Percentiles rank a stretch among this genome's conserved stretches.
Evolutionary conservation across 495 filamentous ascomycete genomes (phyloP).

Genomic region (Penicillium waksmanii): DNA sequence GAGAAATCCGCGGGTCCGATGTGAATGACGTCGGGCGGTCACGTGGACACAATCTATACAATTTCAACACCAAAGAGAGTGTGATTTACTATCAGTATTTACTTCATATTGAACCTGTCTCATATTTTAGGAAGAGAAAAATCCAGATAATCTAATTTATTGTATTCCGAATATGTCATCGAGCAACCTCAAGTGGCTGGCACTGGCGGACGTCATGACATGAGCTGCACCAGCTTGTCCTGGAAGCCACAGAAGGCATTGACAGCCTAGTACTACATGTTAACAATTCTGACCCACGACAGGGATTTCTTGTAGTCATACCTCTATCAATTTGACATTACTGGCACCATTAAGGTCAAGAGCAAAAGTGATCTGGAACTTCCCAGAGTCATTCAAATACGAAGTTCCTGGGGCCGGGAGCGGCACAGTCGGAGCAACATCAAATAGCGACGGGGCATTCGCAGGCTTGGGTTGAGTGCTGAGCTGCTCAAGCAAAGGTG

Average conservation of each 20-base stretch:
- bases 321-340: slow-evolving; percentile 56
- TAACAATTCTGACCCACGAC: neutral
- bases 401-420: slow-evolving; percentile 21
- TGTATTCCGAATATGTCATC: neutral
- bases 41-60: slow-evolving; percentile 24
- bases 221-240: slow-evolving; percentile 51
- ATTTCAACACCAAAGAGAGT: neutral
- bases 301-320: slow-evolving; percentile 21
- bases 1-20: slow-evolving; percentile 21
- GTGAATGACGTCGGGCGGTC: slow-evolving; percentile 32
- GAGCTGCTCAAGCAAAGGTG: slow-evolving; percentile 52
- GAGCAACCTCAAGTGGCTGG: neutral
- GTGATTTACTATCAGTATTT: neutral
- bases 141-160: neutral
- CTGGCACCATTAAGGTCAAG: slow-evolving; percentile 50
- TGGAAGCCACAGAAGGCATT: slow-evolving; percentile 66
- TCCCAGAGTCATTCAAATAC: slow-evolving; percentile 46
- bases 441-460: slow-evolving; percentile 42
- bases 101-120: neutral
- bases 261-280: slow-evolving; percentile 44
- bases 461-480: slow-evolving; percentile 34
- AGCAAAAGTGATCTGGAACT: slow-evolving; percentile 55
- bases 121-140: neutral
- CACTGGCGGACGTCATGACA: slow-evolving; percentile 17
- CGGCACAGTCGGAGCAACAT: slow-evolving; percentile 21